Percentiles rank a stretch among this genome's conserved stretches.
Evolutionary conservation across 2,329 filamentous ascomycete genomes (phyloP).

Genomic region (Cordyceps pruinosa): DNA sequence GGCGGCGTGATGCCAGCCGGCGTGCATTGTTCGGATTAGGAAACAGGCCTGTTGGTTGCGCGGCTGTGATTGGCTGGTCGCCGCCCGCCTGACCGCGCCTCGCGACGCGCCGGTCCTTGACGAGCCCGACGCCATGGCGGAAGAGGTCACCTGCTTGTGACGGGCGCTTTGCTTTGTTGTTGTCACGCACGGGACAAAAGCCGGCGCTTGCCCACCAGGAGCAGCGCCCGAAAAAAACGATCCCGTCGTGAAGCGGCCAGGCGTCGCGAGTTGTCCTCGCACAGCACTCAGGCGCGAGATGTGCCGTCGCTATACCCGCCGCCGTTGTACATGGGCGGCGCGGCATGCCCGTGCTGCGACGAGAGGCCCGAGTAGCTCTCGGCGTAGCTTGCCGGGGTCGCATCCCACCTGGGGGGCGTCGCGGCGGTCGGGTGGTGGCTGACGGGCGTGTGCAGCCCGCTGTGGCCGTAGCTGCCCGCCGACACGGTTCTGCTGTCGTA

Average conservation of each 20-base stretch:
- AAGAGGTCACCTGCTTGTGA: background rate
- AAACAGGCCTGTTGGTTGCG: background rate
- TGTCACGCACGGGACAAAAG: background rate
- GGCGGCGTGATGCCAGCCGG: background rate
- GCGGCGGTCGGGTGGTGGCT: constrained; percentile 31
- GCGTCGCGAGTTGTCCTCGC: too few species aligned
- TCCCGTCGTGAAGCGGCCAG: background rate
- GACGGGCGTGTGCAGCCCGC: constrained; percentile 33
- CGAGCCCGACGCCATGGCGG: background rate
- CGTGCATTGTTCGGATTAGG: constrained; percentile 12
- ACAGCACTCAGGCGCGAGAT: constrained; percentile 35
- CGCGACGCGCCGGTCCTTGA: background rate
- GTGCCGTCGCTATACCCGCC: constrained; percentile 36
- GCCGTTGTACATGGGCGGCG: constrained; percentile 34
- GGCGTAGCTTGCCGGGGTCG: constrained; percentile 30
- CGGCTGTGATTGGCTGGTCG: background rate
- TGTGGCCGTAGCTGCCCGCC: constrained; percentile 31
- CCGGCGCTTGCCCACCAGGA: background rate
- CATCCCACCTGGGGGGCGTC: constrained; percentile 36
- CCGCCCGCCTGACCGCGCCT: background rate
- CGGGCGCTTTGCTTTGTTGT: background rate
- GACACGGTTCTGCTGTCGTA: constrained; percentile 32
- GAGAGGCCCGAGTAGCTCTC: constrained; percentile 34
- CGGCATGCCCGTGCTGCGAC: constrained; percentile 27
- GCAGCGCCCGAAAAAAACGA: background rate